phyloP scores from a whole-genome alignment of 2,329 filamentous ascomycete species.

The Tolypocladium pustulatum region DNA sequence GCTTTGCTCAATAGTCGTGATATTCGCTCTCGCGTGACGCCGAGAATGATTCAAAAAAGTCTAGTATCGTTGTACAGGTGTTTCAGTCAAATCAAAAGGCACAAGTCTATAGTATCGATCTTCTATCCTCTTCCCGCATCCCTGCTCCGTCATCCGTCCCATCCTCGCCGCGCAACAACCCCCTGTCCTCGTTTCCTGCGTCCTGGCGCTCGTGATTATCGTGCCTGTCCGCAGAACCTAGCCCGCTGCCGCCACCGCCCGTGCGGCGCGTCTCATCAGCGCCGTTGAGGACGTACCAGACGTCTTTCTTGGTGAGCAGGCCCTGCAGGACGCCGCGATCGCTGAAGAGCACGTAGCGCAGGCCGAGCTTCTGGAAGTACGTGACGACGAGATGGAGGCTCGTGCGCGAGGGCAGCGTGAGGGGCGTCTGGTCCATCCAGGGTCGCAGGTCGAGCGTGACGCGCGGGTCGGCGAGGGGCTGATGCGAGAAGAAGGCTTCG shows the following conservation, averaged over 20 bases:
- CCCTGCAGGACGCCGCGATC: slow-evolving; percentile 76
- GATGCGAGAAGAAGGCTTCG: slow-evolving; percentile 76
- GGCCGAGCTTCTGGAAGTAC: slow-evolving; percentile 90
- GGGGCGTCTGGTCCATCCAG: slow-evolving; percentile 98
- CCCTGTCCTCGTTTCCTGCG: slow-evolving; percentile 29
- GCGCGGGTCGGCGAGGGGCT: slow-evolving; percentile 67
- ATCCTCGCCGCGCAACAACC: slow-evolving; percentile 27
- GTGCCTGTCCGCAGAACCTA: slow-evolving; percentile 11
- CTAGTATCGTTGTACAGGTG: background rate
- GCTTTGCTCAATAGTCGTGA: background rate
- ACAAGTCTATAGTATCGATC: slow-evolving; percentile 14
- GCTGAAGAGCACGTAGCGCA: slow-evolving; percentile 81
- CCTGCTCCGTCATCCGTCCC: slow-evolving; percentile 19
- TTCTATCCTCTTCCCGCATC: slow-evolving; percentile 4
- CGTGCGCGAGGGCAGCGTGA: slow-evolving; percentile 70
- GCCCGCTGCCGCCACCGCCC: slow-evolving; percentile 3
- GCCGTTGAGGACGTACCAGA: slow-evolving; percentile 85
- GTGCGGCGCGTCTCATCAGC: slow-evolving; percentile 50
- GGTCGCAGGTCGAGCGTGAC: slow-evolving; percentile 78
- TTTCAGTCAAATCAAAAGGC: background rate
- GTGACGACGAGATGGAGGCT: slow-evolving; percentile 75
- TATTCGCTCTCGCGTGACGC: background rate
- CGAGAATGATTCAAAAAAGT: background rate
- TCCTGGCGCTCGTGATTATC: slow-evolving; percentile 27
- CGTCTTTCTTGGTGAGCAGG: slow-evolving; percentile 91